Conservation (phyloP, 108 stramenopile species). For the Aureococcus anophagefferens region DNA sequence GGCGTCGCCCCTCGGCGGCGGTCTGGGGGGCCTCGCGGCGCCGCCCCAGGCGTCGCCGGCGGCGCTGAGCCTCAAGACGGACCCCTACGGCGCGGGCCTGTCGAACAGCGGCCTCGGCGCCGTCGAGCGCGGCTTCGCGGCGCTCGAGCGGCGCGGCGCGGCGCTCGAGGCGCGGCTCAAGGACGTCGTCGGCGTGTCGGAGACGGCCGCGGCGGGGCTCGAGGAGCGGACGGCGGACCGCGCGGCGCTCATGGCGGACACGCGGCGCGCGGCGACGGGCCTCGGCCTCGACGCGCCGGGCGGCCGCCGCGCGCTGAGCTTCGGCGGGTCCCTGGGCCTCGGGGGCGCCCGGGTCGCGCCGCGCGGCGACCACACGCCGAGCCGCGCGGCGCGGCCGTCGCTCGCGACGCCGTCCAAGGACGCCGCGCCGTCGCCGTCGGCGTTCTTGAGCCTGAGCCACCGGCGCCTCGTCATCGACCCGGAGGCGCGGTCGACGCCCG, state of each 20-base stretch:
- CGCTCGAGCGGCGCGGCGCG: background rate
- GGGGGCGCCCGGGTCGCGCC: too few relatives aligned
- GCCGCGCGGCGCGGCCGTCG: too few relatives aligned
- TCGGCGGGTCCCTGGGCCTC: too few relatives aligned
- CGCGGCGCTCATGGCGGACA: background rate
- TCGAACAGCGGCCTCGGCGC: too few relatives aligned
- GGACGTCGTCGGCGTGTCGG: background rate
- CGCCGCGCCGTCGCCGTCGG: background rate
- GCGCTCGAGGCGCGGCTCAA: background rate
- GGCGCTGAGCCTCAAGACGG: background rate
- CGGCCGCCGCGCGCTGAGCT: background rate
- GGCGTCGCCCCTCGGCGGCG: background rate
- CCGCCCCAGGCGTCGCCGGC: background rate
- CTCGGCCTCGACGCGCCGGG: background rate
- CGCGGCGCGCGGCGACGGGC: background rate
- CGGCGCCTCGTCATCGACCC: background rate
- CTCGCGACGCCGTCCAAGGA: too few relatives aligned
- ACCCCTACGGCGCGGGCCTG: background rate
- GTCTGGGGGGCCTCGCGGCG: too few relatives aligned
- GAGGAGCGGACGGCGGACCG: background rate
- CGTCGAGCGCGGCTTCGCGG: background rate
- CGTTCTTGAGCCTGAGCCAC: constrained; percentile 1
- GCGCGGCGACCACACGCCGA: too few relatives aligned
- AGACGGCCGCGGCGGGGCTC: background rate
- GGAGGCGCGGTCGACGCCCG: background rate